Base-by-base conservation (phyloP, 495 filamentous ascomycete genomes). In the Penicillium turbatum region DNA sequence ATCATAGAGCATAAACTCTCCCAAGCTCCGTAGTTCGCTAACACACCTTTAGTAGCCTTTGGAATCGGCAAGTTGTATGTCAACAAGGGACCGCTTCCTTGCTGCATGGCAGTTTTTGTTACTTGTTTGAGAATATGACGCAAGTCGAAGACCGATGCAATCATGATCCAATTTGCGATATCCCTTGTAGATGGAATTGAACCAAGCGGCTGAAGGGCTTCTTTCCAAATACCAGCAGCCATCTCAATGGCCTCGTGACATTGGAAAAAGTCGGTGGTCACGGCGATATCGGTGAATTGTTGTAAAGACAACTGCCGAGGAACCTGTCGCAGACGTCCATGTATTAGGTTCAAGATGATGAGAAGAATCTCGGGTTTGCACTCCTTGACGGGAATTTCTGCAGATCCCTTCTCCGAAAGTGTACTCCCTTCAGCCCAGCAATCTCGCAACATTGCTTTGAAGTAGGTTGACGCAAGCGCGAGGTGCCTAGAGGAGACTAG, bases 401-500 rank as follows among this genome's bases (percentile, higher is more conserved):
- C 34, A 5, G 21, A 26, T 11, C 46, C 32, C 0, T 24, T 12
- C 5, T 6, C 15, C 2, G 13, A 16, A n/a, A 37, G 31, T 16
- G 46, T 30, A 5, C 0, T 1, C 3, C 46, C 46, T 36, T 16
- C 21, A n/a, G 46, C 6, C 46, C 46, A 48, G 2, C 46, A 16
- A 11, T 29, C 8, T 29, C 10, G 26, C 1, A 48, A 13, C 31
- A 38, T 16, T 5, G 10, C 21, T 10, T 48, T 48, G 46, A 48
- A 48, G 15, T 26, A 48, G 6, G 1, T 5, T 1, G 34, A 37
- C 1, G 34, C 32, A 24, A 37, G 17, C 27, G 21, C 4, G 7
- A 48, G 32, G 24, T 48, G 46, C 46, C 15, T 48, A 4, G 46
- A 48, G 8, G 46, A 48, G 13, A 48, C 46, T 26, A 16, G 46